Evolutionary conservation across 805 yeast species (phyloP).

Genomic region (Danielia oregonensis): DNA sequence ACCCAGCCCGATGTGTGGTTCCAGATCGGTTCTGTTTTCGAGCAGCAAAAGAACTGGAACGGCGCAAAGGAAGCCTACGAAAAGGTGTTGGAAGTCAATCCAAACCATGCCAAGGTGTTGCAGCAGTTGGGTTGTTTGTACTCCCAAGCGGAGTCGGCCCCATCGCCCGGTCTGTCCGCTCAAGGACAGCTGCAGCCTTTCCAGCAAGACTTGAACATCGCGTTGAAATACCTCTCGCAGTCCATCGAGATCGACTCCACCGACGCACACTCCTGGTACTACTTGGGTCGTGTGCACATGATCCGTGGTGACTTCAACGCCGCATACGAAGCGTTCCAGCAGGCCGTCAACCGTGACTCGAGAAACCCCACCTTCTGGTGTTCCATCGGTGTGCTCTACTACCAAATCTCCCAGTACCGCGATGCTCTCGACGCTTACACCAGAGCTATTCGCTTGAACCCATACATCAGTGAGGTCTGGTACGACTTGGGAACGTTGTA

Average conservation of each 20-base stretch:
- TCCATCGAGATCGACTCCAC: slow-evolving; percentile 84
- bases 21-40: slow-evolving; percentile 94
- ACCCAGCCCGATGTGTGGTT: slow-evolving; percentile 98
- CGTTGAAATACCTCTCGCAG: slow-evolving; percentile 76
- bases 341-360: slow-evolving; percentile 94
- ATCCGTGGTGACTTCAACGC: slow-evolving; percentile 90
- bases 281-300: slow-evolving; percentile 95
- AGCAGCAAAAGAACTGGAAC: slow-evolving; percentile 85
- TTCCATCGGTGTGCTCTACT: slow-evolving; percentile 90
- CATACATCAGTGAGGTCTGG: slow-evolving; percentile 97
- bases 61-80: slow-evolving; percentile 96
- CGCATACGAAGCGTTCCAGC: slow-evolving; percentile 98
- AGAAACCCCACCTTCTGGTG: slow-evolving; percentile 99
- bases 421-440: slow-evolving; percentile 98
- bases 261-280: slow-evolving; percentile 97
- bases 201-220: slow-evolving; percentile 75
- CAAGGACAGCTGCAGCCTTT: slow-evolving; percentile 41
- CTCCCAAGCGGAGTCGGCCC: slow-evolving; percentile 52
- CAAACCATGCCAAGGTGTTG: slow-evolving; percentile 91
- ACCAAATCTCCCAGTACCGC: slow-evolving; percentile 92
- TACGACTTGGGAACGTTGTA: slow-evolving; percentile 95
- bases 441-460: slow-evolving; percentile 91
- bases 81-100: slow-evolving; percentile 82
- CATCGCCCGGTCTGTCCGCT: slow-evolving; percentile 18
- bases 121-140: slow-evolving; percentile 95